Evolutionary conservation across 2,329 filamentous ascomycete genomes (phyloP).

Genomic region (Alternaria solani): DNA sequence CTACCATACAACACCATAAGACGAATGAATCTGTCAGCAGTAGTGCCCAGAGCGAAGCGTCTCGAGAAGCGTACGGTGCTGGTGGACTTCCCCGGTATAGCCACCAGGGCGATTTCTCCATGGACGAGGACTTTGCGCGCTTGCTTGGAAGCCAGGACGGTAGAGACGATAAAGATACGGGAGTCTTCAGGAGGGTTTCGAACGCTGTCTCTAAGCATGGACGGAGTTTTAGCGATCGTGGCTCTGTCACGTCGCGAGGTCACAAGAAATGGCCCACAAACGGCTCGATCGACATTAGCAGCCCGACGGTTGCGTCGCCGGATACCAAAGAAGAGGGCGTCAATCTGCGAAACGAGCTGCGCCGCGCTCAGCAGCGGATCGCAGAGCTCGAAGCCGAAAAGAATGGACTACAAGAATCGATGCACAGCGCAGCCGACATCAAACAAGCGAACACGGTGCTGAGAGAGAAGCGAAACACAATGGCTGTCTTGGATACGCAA

Average conservation of each 20-base stretch:
- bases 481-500: slow-evolving; percentile 91
- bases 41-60: slow-evolving; percentile 53
- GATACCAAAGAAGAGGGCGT: slow-evolving; percentile 56
- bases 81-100: slow-evolving; percentile 62
- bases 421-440: slow-evolving; percentile 67
- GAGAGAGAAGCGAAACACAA: slow-evolving; percentile 92
- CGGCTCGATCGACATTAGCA: slow-evolving; percentile 67
- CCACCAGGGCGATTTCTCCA: slow-evolving; percentile 83
- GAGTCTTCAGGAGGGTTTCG: slow-evolving; percentile 83
- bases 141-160: slow-evolving; percentile 78
- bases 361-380: slow-evolving; percentile 82
- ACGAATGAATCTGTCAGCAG: slow-evolving; percentile 56
- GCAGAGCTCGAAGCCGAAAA: slow-evolving; percentile 87
- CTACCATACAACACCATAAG: slow-evolving; percentile 50
- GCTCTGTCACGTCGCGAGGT: slow-evolving; percentile 46
- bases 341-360: slow-evolving; percentile 72
- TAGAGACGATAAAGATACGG: slow-evolving; percentile 52
- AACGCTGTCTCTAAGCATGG: slow-evolving; percentile 89
- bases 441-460: slow-evolving; percentile 87
- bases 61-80: slow-evolving; percentile 37
- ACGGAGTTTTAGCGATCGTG: slow-evolving; percentile 78
- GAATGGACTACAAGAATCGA: slow-evolving; percentile 59
- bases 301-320: slow-evolving; percentile 71
- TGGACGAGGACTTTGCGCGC: slow-evolving; percentile 95
- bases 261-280: slow-evolving; percentile 54